These are phyloP conservation scores for Phallus indusiatus DNA, from an alignment of 768 basidiomycete species.

Conservation along the genomic window DNA sequence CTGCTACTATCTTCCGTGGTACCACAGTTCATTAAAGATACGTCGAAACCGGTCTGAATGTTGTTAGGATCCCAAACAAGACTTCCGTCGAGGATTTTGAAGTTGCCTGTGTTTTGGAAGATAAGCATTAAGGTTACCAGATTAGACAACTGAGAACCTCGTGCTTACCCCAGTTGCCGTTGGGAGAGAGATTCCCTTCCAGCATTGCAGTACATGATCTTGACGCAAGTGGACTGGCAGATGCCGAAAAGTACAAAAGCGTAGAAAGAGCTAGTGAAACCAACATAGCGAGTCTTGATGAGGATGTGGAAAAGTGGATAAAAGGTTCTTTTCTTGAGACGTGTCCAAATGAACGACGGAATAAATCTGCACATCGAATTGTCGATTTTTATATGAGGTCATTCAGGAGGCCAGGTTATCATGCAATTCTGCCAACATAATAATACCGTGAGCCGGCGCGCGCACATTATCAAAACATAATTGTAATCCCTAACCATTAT, in stretches of 20 bases:
- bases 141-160: not conserved
- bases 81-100: not conserved
- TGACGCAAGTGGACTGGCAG: not conserved
- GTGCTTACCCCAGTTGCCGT: not conserved
- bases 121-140: not conserved
- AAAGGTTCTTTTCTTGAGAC: too few species aligned
- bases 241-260: not conserved
- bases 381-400: not conserved
- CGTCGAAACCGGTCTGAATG: not conserved
- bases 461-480: not conserved
- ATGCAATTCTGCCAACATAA: not conserved
- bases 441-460: not conserved
- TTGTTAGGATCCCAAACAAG: constrained; percentile 2
- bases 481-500: not conserved
- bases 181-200: not conserved
- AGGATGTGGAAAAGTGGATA: not conserved
- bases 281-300: not conserved
- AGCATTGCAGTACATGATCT: not conserved
- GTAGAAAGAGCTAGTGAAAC: not conserved
- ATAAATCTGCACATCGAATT: not conserved
- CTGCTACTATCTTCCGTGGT: not conserved
- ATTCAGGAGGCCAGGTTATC: not conserved
- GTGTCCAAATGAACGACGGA: too few species aligned
- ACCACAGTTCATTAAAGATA: not conserved
- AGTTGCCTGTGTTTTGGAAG: not conserved